Base-by-base conservation (phyloP, 140 eudicot species). In the Cichorium intybus region DNA sequence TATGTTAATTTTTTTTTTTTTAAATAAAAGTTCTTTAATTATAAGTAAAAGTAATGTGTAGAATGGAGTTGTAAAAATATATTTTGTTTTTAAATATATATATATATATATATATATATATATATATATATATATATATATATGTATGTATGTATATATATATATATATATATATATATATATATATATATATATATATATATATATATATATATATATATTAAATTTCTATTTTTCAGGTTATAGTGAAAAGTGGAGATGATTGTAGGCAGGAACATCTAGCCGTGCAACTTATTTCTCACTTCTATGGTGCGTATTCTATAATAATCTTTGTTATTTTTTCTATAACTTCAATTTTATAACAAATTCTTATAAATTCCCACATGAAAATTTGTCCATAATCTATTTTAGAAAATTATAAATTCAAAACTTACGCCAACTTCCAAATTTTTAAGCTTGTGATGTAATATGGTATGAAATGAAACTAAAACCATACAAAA, bases 201-300 rank as follows among this genome's bases (percentile, higher is more conserved):
- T n/a, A n/a, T n/a, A n/a, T n/a, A n/a, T n/a, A n/a, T n/a, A n/a
- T n/a, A n/a, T n/a, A 29, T 6, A 4, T 41, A 11, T 46, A 1
- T 41, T 26, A 18, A n/a, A 22, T 61, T 68, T 60, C 58, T 43
- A 43, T 43, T 43, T 43, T 12, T 43, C 18, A 93, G 99, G 76
- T 84, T 24, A 93, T 93, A 66, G 99, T 93, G 78, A 93, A 93
- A 86, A 93, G 99, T 74, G 99, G 99, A 23, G 99, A 93, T 84
- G 99, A 93, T 76, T 93, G 99, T 75, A 80, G 99, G 72, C 99
- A 93, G 84, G 99, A 93, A 71, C 99, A 93, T 83, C 94, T 93
- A 16, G 97, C 99, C 29, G 99, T 93, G 61, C 99, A 93, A 69
- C 95, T 93, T 75, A 93, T 93, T 24, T 88, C 95, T 73, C 99